A percentile compares a stretch with the other conserved stretches of the same genome.
These are phyloP conservation scores for Simmondsia chinensis DNA, from an alignment of 148 eudicot species.

Conservation along the genomic window DNA sequence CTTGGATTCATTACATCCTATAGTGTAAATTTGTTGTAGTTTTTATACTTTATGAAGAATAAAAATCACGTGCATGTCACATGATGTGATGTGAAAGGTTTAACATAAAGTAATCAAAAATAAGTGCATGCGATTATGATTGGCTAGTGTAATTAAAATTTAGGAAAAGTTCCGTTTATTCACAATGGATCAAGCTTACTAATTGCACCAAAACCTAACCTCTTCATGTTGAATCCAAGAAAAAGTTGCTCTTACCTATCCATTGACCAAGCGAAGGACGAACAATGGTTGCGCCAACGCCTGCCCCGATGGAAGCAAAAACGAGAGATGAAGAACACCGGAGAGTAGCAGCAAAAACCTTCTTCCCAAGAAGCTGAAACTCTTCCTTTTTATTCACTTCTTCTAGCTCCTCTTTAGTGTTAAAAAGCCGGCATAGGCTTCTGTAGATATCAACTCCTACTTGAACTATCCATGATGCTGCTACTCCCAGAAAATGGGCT, in stretches of 20 bases:
- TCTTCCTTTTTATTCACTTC: slow-evolving; percentile 35
- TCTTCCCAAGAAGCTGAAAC: slow-evolving; percentile 42
- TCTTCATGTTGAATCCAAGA: no score
- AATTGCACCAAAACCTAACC: no score
- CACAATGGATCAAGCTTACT: no score
- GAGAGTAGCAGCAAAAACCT: slow-evolving; percentile 38
- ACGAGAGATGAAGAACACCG: slow-evolving; percentile 65
- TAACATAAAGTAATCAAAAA: no score
- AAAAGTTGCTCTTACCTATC: slow-evolving; percentile 75
- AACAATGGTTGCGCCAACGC: slow-evolving; percentile 57
- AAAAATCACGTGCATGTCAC: no score
- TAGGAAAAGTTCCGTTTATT: no score
- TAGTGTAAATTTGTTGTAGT: no score
- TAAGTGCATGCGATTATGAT: no score
- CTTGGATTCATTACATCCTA: no score
- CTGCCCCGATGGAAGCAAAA: slow-evolving; percentile 88
- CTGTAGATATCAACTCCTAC: slow-evolving; percentile 64
- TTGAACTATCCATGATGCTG: slow-evolving; percentile 93
- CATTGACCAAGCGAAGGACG: slow-evolving; percentile 81
- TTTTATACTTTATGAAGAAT: no score
- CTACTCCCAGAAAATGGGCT: slow-evolving; percentile 80
- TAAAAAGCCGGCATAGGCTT: slow-evolving; percentile 29
- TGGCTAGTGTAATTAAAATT: no score
- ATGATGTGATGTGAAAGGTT: no score
- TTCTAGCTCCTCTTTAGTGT: slow-evolving; percentile 32